Conservation (phyloP, 2,329 filamentous ascomycete species). For the Ambrosiella beaveri region DNA sequence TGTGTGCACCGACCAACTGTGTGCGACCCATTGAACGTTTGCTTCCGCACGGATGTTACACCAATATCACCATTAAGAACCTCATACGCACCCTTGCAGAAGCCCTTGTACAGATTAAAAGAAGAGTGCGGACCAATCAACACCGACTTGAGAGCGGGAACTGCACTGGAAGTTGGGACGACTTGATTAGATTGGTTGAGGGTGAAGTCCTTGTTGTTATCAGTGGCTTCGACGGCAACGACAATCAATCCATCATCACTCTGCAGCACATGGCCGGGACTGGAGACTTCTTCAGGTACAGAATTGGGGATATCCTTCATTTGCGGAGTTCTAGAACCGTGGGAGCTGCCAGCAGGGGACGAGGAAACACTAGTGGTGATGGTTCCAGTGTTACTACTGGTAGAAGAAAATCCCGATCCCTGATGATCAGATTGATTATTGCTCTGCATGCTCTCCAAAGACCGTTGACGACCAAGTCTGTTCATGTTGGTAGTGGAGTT, state of each 20-base stretch:
- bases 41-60: constrained; percentile 32
- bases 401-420: not conserved
- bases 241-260: constrained; percentile 22
- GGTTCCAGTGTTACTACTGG: not conserved
- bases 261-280: not conserved
- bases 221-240: constrained; percentile 18
- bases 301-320: not conserved
- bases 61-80: constrained; percentile 31
- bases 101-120: constrained; percentile 35
- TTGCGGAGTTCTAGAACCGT: not conserved
- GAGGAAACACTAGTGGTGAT: not conserved
- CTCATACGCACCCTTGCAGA: constrained; percentile 37
- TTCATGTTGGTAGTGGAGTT: not conserved
- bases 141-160: not conserved
- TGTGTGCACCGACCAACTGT: constrained; percentile 33
- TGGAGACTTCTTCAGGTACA: not conserved
- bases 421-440: not conserved
- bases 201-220: not conserved
- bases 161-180: not conserved
- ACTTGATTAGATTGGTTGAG: not conserved
- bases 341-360: not conserved
- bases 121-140: constrained; percentile 23
- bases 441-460: constrained; percentile 1
- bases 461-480: not conserved
- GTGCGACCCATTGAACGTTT: constrained; percentile 24